Percentiles rank a stretch among this genome's conserved stretches.
These are phyloP conservation scores for Notholithocarpus densiflorus DNA, from an alignment of 306 rosid genomes.

Conservation along the genomic window DNA sequence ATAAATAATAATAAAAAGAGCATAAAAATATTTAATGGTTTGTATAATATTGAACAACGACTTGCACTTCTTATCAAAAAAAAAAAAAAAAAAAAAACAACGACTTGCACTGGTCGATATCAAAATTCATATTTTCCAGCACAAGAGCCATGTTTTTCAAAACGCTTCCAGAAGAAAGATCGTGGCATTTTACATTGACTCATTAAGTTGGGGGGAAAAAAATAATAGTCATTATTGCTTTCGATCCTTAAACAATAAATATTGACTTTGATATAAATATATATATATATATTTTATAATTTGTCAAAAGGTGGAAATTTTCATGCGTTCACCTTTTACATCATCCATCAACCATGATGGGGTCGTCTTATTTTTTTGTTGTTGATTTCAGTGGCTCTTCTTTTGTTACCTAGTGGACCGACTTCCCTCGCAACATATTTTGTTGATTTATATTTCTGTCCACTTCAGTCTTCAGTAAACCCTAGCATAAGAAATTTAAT, in stretches of 20 bases:
- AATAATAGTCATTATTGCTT: neutral
- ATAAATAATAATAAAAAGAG: neutral
- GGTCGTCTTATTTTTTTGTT: neutral
- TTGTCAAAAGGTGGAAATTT: neutral
- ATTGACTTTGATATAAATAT: neutral
- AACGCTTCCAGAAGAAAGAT: slow-evolving; percentile 4
- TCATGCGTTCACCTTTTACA: neutral
- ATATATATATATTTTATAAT: too few relatives aligned
- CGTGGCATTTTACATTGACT: slow-evolving; percentile 26
- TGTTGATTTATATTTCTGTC: neutral
- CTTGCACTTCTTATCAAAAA: too few relatives aligned
- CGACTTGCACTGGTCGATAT: neutral
- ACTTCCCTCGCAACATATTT: neutral
- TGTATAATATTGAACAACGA: slow-evolving; percentile 12
- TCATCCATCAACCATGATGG: neutral
- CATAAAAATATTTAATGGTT: neutral
- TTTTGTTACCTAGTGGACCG: slow-evolving; percentile 20
- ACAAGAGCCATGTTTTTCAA: slow-evolving; percentile 10
- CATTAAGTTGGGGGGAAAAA: slow-evolving; percentile 13
- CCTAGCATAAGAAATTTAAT: too few relatives aligned
- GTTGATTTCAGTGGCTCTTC: slow-evolving; percentile 16
- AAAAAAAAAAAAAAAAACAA: too few relatives aligned
- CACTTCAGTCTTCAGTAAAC: slow-evolving; percentile 20
- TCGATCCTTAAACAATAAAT: slow-evolving; percentile 20
- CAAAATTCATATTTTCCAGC: slow-evolving; percentile 1